A percentile compares a stretch with the other conserved stretches of the same genome.
phyloP scores from a whole-genome alignment of 2,329 filamentous ascomycete genomes.

The Diaporthe vexans region DNA sequence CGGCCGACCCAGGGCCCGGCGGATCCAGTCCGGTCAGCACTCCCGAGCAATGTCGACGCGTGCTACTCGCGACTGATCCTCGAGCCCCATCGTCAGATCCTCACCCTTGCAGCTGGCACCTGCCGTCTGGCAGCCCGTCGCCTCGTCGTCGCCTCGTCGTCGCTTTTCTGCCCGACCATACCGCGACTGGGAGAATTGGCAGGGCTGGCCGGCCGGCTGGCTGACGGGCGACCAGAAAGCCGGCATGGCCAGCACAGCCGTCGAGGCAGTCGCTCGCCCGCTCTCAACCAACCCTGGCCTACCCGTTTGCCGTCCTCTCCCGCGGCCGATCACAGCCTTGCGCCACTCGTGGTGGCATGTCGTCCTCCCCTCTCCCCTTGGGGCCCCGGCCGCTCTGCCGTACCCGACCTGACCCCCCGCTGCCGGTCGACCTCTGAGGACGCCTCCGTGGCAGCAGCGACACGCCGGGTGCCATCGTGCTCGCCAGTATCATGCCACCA shows the following conservation, averaged over 20 bases:
- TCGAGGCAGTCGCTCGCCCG: background rate
- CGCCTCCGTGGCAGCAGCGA: background rate
- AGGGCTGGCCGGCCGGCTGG: background rate
- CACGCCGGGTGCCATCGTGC: conserved; percentile 2
- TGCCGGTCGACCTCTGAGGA: conserved; percentile 2
- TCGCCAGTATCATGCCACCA: conserved; percentile 22
- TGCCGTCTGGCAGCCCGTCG: conserved; percentile 8
- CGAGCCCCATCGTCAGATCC: conserved; percentile 33
- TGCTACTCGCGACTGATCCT: conserved; percentile 37
- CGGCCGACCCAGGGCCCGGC: conserved; percentile 33
- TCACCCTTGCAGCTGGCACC: conserved; percentile 12
- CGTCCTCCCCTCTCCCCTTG: background rate
- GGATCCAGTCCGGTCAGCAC: conserved; percentile 36
- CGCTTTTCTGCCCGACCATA: too few species aligned
- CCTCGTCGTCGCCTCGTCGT: background rate
- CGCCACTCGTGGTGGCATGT: conserved; percentile 21
- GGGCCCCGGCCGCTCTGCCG: background rate
- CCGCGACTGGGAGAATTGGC: too few species aligned
- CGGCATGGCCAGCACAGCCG: background rate
- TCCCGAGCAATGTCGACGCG: conserved; percentile 34
- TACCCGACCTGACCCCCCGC: background rate
- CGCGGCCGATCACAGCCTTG: conserved; percentile 14
- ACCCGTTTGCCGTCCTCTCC: background rate
- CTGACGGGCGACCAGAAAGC: background rate
- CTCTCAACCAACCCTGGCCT: background rate